Conservation (phyloP, 148 eudicot species). For the Euryodendron excelsum region DNA sequence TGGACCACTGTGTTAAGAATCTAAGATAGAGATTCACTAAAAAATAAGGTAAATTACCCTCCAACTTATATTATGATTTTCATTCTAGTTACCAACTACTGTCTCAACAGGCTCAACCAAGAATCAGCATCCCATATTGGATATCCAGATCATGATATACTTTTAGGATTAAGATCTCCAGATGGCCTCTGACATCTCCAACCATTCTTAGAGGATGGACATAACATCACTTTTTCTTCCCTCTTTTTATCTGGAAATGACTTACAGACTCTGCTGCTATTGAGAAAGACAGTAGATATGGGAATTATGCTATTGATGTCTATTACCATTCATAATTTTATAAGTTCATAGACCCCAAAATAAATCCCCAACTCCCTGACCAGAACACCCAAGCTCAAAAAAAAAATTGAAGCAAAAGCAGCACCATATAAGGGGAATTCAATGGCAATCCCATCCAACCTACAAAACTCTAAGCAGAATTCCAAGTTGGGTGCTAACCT, state of each 20-base stretch:
- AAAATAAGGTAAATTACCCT: background rate
- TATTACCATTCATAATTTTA: background rate
- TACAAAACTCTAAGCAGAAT: background rate
- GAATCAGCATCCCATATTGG: background rate
- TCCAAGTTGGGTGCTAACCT: slow-evolving; percentile 43
- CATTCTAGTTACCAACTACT: background rate
- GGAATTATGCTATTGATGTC: background rate
- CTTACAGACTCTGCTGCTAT: background rate
- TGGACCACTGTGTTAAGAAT: background rate
- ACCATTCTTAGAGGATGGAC: background rate
- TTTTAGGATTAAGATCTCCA: background rate
- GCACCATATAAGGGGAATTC: background rate
- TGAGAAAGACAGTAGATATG: background rate
- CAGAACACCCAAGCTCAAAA: background rate
- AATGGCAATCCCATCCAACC: background rate
- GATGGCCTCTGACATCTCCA: background rate
- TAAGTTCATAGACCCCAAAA: background rate
- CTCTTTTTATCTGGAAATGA: background rate
- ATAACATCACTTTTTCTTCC: background rate
- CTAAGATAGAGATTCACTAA: background rate
- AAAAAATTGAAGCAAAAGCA: background rate
- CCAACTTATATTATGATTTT: background rate
- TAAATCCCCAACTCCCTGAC: background rate
- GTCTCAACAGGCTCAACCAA: background rate
- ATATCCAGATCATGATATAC: no score